These are phyloP conservation scores for Pittosporum tobira DNA, from an alignment of 129 eudicot genomes.

Conservation along the genomic window DNA sequence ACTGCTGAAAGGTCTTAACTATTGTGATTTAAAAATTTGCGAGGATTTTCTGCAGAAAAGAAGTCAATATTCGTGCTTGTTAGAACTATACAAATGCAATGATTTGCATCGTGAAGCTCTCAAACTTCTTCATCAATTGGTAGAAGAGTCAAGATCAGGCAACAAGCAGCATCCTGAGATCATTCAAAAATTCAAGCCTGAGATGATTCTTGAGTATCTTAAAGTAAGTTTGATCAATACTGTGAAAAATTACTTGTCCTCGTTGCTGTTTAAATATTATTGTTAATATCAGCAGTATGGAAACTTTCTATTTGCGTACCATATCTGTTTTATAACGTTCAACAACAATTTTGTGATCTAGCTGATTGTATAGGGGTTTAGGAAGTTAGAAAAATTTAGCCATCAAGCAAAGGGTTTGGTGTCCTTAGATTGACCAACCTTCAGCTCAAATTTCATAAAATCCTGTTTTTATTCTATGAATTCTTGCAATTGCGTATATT, in stretches of 20 bases:
- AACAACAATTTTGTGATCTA: neutral
- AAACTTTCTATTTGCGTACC: neutral
- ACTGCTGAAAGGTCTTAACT: slow-evolving; percentile 73
- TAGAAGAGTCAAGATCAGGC: slow-evolving; percentile 71
- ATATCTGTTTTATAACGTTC: neutral
- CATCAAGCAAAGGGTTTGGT: neutral
- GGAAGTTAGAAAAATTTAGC: neutral
- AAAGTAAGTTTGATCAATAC: slow-evolving; percentile 40
- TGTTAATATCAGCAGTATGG: neutral
- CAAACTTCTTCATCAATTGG: slow-evolving; percentile 66
- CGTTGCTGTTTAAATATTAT: slow-evolving; percentile 2
- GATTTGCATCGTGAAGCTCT: slow-evolving; percentile 88
- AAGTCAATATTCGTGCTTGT: slow-evolving; percentile 49
- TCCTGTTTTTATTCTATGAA: too few relatives aligned
- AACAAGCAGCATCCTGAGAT: slow-evolving; percentile 42
- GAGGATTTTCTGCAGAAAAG: slow-evolving; percentile 82
- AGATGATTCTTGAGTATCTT: slow-evolving; percentile 83
- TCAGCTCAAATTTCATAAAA: neutral
- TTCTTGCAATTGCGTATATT: too few relatives aligned
- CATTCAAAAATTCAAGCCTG: slow-evolving; percentile 65
- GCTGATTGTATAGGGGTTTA: neutral
- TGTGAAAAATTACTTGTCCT: neutral
- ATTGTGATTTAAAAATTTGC: slow-evolving; percentile 73
- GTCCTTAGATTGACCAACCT: neutral
- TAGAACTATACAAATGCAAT: slow-evolving; percentile 83